Conservation (phyloP, 2,329 filamentous ascomycete genomes). For the Aspergillus tamarii region DNA sequence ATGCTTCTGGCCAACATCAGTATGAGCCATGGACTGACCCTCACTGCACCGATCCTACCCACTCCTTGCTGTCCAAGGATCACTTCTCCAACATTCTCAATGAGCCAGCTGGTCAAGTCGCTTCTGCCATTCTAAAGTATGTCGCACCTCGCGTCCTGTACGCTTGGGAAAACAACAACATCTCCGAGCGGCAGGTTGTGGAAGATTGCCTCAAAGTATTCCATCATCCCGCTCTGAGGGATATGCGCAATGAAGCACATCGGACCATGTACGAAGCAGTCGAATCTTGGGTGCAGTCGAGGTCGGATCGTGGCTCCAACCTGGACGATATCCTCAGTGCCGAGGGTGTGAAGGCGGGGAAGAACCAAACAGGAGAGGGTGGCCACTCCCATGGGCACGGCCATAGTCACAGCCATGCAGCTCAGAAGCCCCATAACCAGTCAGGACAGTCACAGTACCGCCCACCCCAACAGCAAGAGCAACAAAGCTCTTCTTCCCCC, state of each 20-base stretch:
- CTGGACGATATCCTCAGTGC: conserved; percentile 78
- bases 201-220: conserved; percentile 81
- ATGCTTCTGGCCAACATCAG: conserved; percentile 72
- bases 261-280: conserved; percentile 87
- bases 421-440: conserved; percentile 14
- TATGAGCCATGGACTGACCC: conserved; percentile 80
- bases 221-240: conserved; percentile 84
- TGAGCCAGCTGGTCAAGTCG: conserved; percentile 73
- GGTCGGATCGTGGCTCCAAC: conserved; percentile 65
- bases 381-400: conserved; percentile 38
- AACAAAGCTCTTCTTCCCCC: conserved; percentile 30
- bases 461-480: conserved; percentile 29
- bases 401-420: conserved; percentile 21
- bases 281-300: conserved; percentile 74
- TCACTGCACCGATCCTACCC: conserved; percentile 74
- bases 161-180: conserved; percentile 86
- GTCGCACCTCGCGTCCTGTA: conserved; percentile 85
- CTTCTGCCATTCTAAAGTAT: conserved; percentile 79
- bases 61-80: conserved; percentile 82
- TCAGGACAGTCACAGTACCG: conserved; percentile 24
- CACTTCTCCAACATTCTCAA: conserved; percentile 82
- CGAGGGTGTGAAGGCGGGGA: conserved; percentile 78
- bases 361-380: conserved; percentile 58
- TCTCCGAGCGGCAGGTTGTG: conserved; percentile 81
- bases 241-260: conserved; percentile 77